Evolutionary conservation across 345 rosid genomes (phyloP), one percentile per base, ranked within the genome.

Genomic region (Aurinia saxatilis): DNA sequence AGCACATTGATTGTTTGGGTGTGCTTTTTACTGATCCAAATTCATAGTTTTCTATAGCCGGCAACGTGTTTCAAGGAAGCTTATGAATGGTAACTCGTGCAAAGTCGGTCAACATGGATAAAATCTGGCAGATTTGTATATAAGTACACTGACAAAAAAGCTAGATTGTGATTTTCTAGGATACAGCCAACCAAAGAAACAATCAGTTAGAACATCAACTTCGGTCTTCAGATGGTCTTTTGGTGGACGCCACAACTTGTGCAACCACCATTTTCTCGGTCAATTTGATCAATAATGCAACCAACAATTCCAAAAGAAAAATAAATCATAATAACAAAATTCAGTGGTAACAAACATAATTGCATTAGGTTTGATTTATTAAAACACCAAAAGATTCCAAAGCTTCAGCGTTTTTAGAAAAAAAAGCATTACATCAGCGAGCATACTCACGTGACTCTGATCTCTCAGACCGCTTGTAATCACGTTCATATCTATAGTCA

Each of bases 41-140:
- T 58, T 45, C 16, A 19, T 29, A 23, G 29, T 7, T 74, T 33
- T 75, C 33, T 73, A n/a, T 63, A 93, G 99, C 86, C 89, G 48
- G 97, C 96, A 50, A 76, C 76, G 50, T 78, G 84, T 74, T 95
- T 95, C 77, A 90, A 77, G 79, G 77, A 60, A 63, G 95, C 92
- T 50, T 86, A 83, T 82, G 96, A 86, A 65, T 74, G 69, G 67
- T 80, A 50, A 82, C 97, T 65, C 81, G 84, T 65, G 92, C 93
- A 42, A 95, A 90, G 71, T 95, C 97, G 65, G 95, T 90, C 70
- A 84, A 65, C 75, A 73, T 90, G 83, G 97, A 86, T 79, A 95
- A 95, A 77, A 87, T 95, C 70, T 95, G 99, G 99, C 92, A 88
- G 77, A n/a, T n/a, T n/a, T n/a, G n/a, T n/a, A n/a, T n/a, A n/a